Evolutionary conservation across 768 basidiomycete species (phyloP).

Genomic region (Mycena indigotica): DNA sequence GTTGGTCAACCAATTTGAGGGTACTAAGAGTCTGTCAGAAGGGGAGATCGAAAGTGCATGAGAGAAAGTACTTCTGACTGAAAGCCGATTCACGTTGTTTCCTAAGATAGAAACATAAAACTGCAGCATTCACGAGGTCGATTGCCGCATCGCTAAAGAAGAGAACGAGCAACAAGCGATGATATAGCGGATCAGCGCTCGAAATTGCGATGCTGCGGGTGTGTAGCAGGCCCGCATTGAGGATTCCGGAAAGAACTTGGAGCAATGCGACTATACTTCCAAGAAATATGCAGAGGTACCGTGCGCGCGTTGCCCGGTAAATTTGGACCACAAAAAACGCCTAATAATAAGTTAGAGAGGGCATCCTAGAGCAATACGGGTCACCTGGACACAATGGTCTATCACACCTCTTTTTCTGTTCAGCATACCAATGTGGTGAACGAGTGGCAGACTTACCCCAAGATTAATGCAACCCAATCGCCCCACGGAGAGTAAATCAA

Average conservation of each 20-base stretch:
- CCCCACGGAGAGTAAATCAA: neutral
- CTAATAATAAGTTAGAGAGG: neutral
- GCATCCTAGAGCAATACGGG: neutral
- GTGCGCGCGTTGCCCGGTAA: conserved; percentile 7
- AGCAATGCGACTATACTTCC: conserved; percentile 12
- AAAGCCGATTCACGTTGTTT: conserved; percentile 10
- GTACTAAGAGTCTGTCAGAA: conserved; percentile 5
- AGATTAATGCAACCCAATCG: neutral
- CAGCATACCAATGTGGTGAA: no score
- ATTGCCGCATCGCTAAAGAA: conserved; percentile 17
- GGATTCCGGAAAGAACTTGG: conserved; percentile 2
- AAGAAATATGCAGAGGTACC: conserved; percentile 9
- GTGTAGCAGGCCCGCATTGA: conserved; percentile 6
- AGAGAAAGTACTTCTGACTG: conserved; percentile 6
- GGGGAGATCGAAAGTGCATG: no score
- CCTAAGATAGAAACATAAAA: conserved; percentile 16
- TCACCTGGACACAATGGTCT: neutral
- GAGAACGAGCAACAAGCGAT: conserved; percentile 8
- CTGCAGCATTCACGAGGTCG: conserved; percentile 14
- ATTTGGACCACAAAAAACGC: conserved; percentile 17
- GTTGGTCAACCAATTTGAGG: conserved; percentile 4
- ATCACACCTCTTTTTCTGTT: neutral
- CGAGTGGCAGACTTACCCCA: neutral
- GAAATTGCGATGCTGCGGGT: conserved; percentile 7
- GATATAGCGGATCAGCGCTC: neutral